Evolutionary conservation across 2,329 filamentous ascomycete genomes (phyloP).

Genomic region (Fusarium mundagurra): DNA sequence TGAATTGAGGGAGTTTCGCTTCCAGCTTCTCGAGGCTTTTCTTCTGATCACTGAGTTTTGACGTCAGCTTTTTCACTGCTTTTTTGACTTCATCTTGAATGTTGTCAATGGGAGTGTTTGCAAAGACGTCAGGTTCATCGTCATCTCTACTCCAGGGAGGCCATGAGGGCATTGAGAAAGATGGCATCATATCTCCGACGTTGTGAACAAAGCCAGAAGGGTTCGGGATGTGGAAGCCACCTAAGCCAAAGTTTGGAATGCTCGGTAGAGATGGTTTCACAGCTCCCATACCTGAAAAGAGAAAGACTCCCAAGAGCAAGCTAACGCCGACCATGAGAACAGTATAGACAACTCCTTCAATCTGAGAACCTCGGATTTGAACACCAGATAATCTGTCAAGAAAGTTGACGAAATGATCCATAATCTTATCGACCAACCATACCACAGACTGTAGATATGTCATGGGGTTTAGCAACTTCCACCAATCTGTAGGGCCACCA

Average conservation of each 20-base stretch:
- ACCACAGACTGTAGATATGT: constrained; percentile 44
- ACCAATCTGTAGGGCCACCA: constrained; percentile 33
- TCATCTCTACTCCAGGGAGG: constrained; percentile 31
- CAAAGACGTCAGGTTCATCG: constrained; percentile 28
- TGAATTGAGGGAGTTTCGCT: constrained; percentile 62
- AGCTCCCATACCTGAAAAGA: not conserved
- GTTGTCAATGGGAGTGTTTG: constrained; percentile 13
- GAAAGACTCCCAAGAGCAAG: not conserved
- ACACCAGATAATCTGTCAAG: constrained; percentile 25
- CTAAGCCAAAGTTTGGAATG: constrained; percentile 7
- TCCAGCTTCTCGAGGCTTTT: constrained; percentile 56
- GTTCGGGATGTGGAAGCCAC: constrained; percentile 17
- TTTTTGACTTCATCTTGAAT: constrained; percentile 41
- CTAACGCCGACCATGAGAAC: not conserved
- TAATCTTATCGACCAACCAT: constrained; percentile 36
- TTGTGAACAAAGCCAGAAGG: constrained; percentile 25
- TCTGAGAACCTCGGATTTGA: not conserved
- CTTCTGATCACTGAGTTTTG: constrained; percentile 48
- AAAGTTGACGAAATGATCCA: constrained; percentile 31
- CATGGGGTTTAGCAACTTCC: constrained; percentile 45
- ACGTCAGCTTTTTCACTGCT: constrained; percentile 45
- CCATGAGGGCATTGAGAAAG: constrained; percentile 45
- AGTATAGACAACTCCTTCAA: not conserved
- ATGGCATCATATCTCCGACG: constrained; percentile 39
- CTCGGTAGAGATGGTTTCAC: constrained; percentile 1